Evolutionary conservation across 306 rosid species (phyloP), one percentile per base, ranked within the genome.

Genomic region (Quercus agrifolia): DNA sequence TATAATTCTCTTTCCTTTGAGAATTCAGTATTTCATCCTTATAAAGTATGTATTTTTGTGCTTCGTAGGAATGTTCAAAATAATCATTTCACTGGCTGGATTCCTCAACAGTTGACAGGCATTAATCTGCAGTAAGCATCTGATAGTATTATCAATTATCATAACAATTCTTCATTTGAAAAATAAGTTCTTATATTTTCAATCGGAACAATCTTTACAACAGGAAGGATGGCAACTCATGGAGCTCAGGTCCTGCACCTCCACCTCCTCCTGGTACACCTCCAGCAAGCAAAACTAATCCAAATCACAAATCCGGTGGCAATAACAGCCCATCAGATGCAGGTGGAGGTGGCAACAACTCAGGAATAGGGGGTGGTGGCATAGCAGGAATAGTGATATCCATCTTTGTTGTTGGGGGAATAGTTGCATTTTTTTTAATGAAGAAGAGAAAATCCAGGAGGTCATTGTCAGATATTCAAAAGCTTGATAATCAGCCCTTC

Each of bases 191-290:
- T 46, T 77, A 67, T 71, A 79, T 75, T 77, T 76, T 72, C 71
- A 80, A 77, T 63, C 44, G 74, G 63, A 70, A 76, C 78, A 74
- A 83, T 74, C 74, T 67, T 84, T 67, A 82, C 78, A 71, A 81
- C 96, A 93, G 98, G 82, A 87, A 63, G 80, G 84, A 82, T 41
- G 97, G 96, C 55, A 96, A 96, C 83, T n/a, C 80, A 2, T 96
- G 97, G 97, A 96, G 71, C 78, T 88, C 95, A 18, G 99, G 96
- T 52, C 88, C 97, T 87, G 97, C 99, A 61, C 99, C 99, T 58
- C 99, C 97, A 67, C 96, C 98, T 67, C 98, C 99, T 56, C 99
- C 99, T 52, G 98, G 98, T 56, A 90, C 98, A 12, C 96, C 98
- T 73, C 94, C 97, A 71, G 61, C 83, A 59, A 70, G 71, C 71